These are phyloP conservation scores for Chamaecyparis obtusa DNA, from an alignment of 75 land plant species.

Conservation along the genomic window DNA sequence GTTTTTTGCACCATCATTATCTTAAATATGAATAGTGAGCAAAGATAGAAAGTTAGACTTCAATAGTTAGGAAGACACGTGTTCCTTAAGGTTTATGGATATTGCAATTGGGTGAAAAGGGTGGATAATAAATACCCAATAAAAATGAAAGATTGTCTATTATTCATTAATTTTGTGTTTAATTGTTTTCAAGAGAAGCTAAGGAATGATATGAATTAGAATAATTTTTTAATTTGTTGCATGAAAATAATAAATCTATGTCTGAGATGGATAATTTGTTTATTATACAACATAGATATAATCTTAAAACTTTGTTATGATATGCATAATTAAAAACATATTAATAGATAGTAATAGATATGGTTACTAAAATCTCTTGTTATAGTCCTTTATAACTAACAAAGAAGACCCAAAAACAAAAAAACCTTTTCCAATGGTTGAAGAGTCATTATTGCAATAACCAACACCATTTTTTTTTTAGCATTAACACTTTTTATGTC, in stretches of 20 bases:
- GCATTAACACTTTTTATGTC: too few relatives aligned
- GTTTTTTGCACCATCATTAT: too few relatives aligned
- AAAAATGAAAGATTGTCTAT: neutral
- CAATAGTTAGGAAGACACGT: neutral
- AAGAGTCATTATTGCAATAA: too few relatives aligned
- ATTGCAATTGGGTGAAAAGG: slow-evolving; percentile 22
- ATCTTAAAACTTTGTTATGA: neutral
- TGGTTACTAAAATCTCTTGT: too few relatives aligned
- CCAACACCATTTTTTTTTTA: too few relatives aligned
- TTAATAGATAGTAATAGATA: slow-evolving; percentile 96
- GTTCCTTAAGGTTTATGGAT: slow-evolving; percentile 17
- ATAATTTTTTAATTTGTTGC: neutral
- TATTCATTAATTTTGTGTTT: neutral
- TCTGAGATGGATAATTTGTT: neutral
- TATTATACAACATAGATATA: too few relatives aligned
- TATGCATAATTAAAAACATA: slow-evolving; percentile 51
- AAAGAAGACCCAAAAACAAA: too few relatives aligned
- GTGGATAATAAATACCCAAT: neutral
- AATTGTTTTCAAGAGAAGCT: neutral
- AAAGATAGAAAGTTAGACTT: slow-evolving; percentile 6
- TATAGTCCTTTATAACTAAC: too few relatives aligned
- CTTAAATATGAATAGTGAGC: neutral
- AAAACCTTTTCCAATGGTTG: too few relatives aligned
- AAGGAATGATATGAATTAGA: neutral
- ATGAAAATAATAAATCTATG: neutral